Evolutionary conservation across 306 rosid species (phyloP), one percentile per base, ranked within the genome.

Genomic region (Luffa acutangula): DNA sequence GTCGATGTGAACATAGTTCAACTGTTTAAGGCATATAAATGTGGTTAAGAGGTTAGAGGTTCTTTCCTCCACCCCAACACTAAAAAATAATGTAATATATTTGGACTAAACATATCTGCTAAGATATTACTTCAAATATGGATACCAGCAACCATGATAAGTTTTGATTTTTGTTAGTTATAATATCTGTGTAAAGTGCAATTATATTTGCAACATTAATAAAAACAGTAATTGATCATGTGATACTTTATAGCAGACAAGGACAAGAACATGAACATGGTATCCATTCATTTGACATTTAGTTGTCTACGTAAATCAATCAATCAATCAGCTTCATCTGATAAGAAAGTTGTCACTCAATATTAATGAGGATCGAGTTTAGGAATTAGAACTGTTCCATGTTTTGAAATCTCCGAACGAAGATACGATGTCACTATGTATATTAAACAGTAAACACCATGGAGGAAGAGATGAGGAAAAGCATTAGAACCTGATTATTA

Each of bases 401-500:
- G 70, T 46, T 45, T 72, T 46, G 56, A 2, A 46, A 72, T 4
- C 4, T 13, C 0, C 21, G 4, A 46, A 49, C 2, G 37, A 13
- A 18, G 18, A 17, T 1, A 46, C 13, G 5, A 49, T 49, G 43
- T 33, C 20, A 49, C 12, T 2, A 3, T 9, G 37, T 14, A 10
- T 45, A n/a, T n/a, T n/a, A 46, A 71, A 21, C 56, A 71, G 52
- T 75, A 4, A 33, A 7, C 67, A 76, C 53, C 42, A 53, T 12
- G 43, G 18, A 17, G 62, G 41, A 78, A 78, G n/a, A 59, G 75
- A 63, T 31, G 56, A 60, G 46, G 41, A 46, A 60, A 43, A 41
- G 70, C 73, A 78, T 21, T 37, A 4, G 75, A 10, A 95, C 99
- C 99, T 91, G 97, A 85, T 91, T 86, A 87, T 91, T 93, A 60